Evolutionary conservation across 2,329 filamentous ascomycete genomes (phyloP).

Genomic region (Beauveria caledonica): DNA sequence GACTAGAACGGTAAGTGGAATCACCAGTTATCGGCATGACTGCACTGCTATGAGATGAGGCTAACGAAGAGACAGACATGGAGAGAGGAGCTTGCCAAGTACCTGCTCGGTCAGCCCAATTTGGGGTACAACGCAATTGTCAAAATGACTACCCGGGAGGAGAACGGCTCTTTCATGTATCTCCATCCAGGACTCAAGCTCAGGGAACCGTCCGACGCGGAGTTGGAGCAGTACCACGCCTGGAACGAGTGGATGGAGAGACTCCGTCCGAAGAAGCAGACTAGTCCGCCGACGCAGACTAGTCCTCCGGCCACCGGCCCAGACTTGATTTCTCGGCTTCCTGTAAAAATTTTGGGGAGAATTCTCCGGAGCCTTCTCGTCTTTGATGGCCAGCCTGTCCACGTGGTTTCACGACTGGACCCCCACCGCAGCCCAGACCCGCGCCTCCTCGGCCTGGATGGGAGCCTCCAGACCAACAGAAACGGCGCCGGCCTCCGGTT

Average conservation of each 20-base stretch:
- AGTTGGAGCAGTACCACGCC: not conserved
- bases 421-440: conserved; percentile 10
- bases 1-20: not conserved
- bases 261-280: no score
- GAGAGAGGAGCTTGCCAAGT: not conserved
- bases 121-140: conserved; percentile 17
- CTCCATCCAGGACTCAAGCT: not conserved
- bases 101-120: not conserved
- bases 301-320: not conserved
- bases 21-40: not conserved
- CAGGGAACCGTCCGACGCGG: not conserved
- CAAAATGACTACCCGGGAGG: conserved; percentile 23
- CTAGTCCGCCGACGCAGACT: not conserved
- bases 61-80: conserved; percentile 2
- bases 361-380: conserved; percentile 31
- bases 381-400: conserved; percentile 27
- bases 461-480: not conserved
- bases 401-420: conserved; percentile 39
- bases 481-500: conserved; percentile 16
- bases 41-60: not conserved
- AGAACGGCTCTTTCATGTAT: conserved; percentile 14
- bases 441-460: conserved; percentile 6
- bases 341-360: conserved; percentile 20
- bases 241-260: not conserved
- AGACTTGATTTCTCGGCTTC: conserved; percentile 16